Evolutionary conservation across 2,329 filamentous ascomycete genomes (phyloP).

Genomic region (Fusarium nygamai): DNA sequence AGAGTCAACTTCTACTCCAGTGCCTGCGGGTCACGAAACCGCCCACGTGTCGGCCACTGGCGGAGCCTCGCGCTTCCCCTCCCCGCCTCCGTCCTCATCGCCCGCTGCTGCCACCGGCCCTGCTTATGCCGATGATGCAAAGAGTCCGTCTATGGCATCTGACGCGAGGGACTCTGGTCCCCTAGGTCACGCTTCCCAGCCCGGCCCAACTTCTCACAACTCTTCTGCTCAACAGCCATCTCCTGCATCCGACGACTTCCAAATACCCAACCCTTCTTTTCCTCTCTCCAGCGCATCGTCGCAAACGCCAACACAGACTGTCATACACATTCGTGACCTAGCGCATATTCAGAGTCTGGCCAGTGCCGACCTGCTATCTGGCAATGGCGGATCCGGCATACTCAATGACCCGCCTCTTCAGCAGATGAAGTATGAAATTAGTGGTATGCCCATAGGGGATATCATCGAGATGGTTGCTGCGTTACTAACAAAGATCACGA

Average conservation of each 20-base stretch:
- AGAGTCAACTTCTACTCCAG: slow-evolving; percentile 36
- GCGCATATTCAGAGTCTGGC: slow-evolving; percentile 92
- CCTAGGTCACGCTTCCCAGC: slow-evolving; percentile 39
- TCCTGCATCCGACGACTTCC: slow-evolving; percentile 50
- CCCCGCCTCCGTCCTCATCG: slow-evolving; percentile 65
- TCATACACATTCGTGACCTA: slow-evolving; percentile 86
- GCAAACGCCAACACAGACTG: slow-evolving; percentile 53
- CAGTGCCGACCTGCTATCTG: slow-evolving; percentile 75
- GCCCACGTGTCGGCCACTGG: slow-evolving; percentile 47
- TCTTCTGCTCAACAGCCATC: slow-evolving; percentile 47
- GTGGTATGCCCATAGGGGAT: slow-evolving; percentile 94
- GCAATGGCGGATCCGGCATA: slow-evolving; percentile 55
- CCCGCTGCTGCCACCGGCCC: slow-evolving; percentile 53
- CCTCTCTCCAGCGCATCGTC: slow-evolving; percentile 44
- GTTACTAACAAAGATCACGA: slow-evolving; percentile 94
- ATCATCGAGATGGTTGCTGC: slow-evolving; percentile 99
- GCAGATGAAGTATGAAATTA: slow-evolving; percentile 87
- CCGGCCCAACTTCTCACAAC: slow-evolving; percentile 29
- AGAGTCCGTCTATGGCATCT: slow-evolving; percentile 61
- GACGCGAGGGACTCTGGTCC: slow-evolving; percentile 46
- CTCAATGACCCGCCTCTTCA: slow-evolving; percentile 62
- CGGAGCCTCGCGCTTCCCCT: slow-evolving; percentile 61
- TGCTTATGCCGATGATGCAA: slow-evolving; percentile 54
- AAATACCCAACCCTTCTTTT: slow-evolving; percentile 51
- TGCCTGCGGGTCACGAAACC: slow-evolving; percentile 35